These are phyloP conservation scores for Cladosporium phlei DNA, from an alignment of 2,329 filamentous ascomycete species.

Conservation along the genomic window DNA sequence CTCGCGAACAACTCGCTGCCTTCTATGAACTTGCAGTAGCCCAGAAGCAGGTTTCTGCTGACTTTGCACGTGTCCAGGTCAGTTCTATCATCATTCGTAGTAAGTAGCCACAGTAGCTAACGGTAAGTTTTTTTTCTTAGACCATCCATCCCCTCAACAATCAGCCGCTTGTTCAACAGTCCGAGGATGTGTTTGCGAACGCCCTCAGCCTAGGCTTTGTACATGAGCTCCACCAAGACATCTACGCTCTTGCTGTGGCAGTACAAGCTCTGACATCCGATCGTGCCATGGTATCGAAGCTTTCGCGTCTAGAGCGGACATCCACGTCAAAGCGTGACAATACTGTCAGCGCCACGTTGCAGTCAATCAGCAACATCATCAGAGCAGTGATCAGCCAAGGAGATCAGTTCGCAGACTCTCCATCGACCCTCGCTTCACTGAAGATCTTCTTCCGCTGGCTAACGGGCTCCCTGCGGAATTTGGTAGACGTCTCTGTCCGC, in stretches of 20 bases:
- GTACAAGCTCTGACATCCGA: slow-evolving; percentile 17
- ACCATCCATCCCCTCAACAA: slow-evolving; percentile 46
- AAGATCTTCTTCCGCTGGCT: slow-evolving; percentile 13
- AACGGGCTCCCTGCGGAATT: slow-evolving; percentile 8
- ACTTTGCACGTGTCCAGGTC: slow-evolving; percentile 39
- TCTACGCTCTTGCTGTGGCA: slow-evolving; percentile 14
- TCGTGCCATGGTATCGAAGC: slow-evolving; percentile 14
- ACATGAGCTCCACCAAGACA: slow-evolving; percentile 19
- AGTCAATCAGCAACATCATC: slow-evolving; percentile 4
- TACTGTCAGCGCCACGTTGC: slow-evolving; percentile 3
- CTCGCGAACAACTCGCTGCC: slow-evolving; percentile 17
- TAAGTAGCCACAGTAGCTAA: slow-evolving; percentile 32
- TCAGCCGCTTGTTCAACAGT: slow-evolving; percentile 35
- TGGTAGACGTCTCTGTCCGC: neutral
- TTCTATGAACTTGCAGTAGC: slow-evolving; percentile 31
- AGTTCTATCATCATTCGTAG: slow-evolving; percentile 22
- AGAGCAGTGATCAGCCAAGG: slow-evolving; percentile 5
- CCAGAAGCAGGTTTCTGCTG: slow-evolving; percentile 30
- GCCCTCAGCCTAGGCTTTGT: slow-evolving; percentile 21
- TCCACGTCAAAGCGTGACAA: slow-evolving; percentile 9
- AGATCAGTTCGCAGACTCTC: neutral
- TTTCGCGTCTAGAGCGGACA: slow-evolving; percentile 1
- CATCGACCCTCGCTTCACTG: neutral
- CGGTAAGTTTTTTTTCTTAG: slow-evolving; percentile 32
- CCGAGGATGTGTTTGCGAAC: slow-evolving; percentile 17